These are phyloP conservation scores for Curvularia verruculosa DNA, from an alignment of 2,329 filamentous ascomycete species.

Conservation along the genomic window DNA sequence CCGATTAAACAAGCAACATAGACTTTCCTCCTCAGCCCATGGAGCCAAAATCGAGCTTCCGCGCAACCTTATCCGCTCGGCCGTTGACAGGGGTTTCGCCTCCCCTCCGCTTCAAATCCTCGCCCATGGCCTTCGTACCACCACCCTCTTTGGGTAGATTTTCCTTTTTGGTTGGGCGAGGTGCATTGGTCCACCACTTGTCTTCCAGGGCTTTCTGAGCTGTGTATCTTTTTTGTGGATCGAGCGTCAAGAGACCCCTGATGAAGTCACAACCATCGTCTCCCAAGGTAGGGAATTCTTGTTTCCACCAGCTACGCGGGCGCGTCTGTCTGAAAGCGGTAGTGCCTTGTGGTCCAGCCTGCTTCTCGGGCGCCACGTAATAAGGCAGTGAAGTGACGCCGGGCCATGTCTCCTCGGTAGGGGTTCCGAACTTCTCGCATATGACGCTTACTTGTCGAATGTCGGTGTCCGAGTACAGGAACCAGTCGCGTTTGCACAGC, in stretches of 20 bases:
- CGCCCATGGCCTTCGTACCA: conserved; percentile 72
- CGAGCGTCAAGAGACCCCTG: conserved; percentile 81
- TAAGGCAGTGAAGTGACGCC: conserved; percentile 80
- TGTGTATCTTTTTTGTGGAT: conserved; percentile 83
- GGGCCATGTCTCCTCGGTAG: conserved; percentile 94
- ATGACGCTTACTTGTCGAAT: conserved; percentile 86
- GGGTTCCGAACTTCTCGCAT: conserved; percentile 83
- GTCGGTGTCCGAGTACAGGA: conserved; percentile 82
- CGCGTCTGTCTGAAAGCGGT: conserved; percentile 62
- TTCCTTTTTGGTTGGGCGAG: conserved; percentile 79
- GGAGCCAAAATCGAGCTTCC: conserved; percentile 64
- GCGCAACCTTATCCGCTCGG: conserved; percentile 75
- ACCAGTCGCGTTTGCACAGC: conserved; percentile 80
- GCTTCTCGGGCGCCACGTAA: conserved; percentile 71
- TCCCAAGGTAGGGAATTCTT: conserved; percentile 80
- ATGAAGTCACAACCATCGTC: conserved; percentile 84
- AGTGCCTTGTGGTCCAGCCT: conserved; percentile 37
- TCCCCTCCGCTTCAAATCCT: conserved; percentile 78
- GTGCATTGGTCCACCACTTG: conserved; percentile 83
- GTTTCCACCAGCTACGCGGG: conserved; percentile 73
- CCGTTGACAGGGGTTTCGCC: conserved; percentile 65
- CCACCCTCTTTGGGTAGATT: conserved; percentile 81
- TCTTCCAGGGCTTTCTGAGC: conserved; percentile 80
- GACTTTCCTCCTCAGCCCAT: conserved; percentile 17
- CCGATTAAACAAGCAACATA: background rate